Evolutionary conservation across 345 rosid genomes (phyloP).

Genomic region (Eucalyptus paniculata): DNA sequence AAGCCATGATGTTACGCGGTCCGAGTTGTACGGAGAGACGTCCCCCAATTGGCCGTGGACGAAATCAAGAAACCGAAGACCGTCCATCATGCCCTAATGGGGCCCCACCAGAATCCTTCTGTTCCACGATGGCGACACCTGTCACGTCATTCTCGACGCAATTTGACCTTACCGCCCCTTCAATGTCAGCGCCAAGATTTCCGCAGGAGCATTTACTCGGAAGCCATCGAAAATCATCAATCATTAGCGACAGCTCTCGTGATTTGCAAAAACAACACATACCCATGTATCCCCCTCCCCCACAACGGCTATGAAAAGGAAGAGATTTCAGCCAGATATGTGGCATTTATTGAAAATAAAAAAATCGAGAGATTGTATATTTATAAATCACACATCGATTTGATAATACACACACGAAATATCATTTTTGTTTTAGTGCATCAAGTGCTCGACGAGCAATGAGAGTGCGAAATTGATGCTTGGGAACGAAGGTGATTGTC

Average conservation of each 20-base stretch:
- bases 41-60: neutral
- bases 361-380: neutral
- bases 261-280: neutral
- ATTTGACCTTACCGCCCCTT: neutral
- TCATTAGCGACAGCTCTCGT: neutral
- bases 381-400: neutral
- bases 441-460: neutral
- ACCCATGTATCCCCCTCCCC: neutral
- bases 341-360: neutral
- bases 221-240: neutral
- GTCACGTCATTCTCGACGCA: neutral
- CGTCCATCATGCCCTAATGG: neutral
- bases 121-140: neutral
- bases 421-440: neutral
- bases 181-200: neutral
- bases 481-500: neutral
- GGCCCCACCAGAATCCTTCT: neutral
- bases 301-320: neutral
- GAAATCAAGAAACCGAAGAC: neutral
- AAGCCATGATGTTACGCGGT: neutral
- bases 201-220: neutral
- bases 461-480: neutral
- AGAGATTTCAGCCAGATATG: neutral
- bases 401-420: fast-evolving
- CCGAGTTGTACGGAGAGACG: neutral